These are phyloP conservation scores for Dendrocalamus sinicus DNA, from an alignment of 176 grass and related monocot species.

Conservation along the genomic window DNA sequence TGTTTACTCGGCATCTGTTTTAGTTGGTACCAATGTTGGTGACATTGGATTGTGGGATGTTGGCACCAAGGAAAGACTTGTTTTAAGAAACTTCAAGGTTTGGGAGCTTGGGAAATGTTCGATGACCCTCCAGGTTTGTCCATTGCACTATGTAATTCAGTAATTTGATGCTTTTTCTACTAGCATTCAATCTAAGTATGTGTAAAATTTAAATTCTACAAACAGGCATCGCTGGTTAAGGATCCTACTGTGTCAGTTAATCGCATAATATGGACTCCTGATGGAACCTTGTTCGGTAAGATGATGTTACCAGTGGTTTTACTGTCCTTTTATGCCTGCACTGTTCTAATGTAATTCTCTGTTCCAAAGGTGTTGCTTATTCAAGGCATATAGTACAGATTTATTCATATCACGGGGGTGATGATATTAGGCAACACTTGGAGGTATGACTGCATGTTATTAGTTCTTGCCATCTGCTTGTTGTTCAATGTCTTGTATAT, in stretches of 20 bases:
- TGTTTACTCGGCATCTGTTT: constrained; percentile 38
- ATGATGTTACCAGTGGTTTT: neutral
- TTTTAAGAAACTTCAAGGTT: constrained; percentile 90
- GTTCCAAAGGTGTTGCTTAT: constrained; percentile 88
- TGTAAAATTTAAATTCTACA: constrained; percentile 17
- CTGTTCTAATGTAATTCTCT: constrained; percentile 33
- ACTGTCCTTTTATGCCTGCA: constrained; percentile 23
- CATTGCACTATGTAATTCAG: constrained; percentile 14
- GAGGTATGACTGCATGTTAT: constrained; percentile 62
- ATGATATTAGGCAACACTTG: constrained; percentile 93
- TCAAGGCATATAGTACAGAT: constrained; percentile 98
- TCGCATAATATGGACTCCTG: constrained; percentile 94
- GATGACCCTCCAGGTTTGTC: constrained; percentile 79
- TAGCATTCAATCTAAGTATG: constrained; percentile 19
- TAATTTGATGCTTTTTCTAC: constrained; percentile 23
- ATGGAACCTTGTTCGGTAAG: constrained; percentile 96
- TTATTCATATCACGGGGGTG: constrained; percentile 83
- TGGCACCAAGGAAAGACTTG: constrained; percentile 80
- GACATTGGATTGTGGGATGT: constrained; percentile 99
- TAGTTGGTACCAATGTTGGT: constrained; percentile 98
- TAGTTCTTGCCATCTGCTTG: constrained; percentile 23
- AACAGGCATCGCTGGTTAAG: constrained; percentile 86
- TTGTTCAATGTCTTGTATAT: constrained; percentile 39
- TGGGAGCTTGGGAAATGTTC: constrained; percentile 91
- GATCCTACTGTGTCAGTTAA: constrained; percentile 90